phyloP scores from a whole-genome alignment of 2,329 filamentous ascomycete species.

The Chaetoscypha palmicola region DNA sequence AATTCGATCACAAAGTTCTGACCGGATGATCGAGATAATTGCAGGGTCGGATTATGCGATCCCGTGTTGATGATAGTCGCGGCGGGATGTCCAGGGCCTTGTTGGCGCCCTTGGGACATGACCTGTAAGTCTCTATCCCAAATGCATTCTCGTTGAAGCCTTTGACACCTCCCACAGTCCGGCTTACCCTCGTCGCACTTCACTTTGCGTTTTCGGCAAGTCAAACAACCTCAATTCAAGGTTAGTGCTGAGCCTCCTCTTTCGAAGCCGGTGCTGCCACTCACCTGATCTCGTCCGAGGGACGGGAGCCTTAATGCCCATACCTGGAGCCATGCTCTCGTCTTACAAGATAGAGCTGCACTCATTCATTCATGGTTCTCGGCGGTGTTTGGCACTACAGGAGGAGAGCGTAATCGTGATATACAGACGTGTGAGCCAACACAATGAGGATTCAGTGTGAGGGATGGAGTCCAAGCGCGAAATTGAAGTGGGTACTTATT shows the following conservation, averaged over 20 bases:
- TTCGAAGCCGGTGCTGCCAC: not conserved
- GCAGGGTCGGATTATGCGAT: constrained; percentile 5
- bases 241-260: not conserved
- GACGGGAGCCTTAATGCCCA: constrained; percentile 28
- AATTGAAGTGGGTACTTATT: too few relatives aligned
- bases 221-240: constrained; percentile 51
- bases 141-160: constrained; percentile 25
- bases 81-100: not conserved
- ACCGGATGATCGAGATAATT: constrained; percentile 14
- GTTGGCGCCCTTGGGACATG: constrained; percentile 12
- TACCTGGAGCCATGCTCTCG: constrained; percentile 24
- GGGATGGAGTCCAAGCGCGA: too few relatives aligned
- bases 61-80: constrained; percentile 4
- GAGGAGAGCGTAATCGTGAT: too few relatives aligned
- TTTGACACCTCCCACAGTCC: constrained; percentile 42
- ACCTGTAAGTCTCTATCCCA: constrained; percentile 26
- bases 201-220: constrained; percentile 62
- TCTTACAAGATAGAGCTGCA: too few relatives aligned
- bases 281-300: constrained; percentile 27
- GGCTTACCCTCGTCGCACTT: constrained; percentile 65
- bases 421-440: too few relatives aligned
- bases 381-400: too few relatives aligned
- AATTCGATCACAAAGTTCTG: constrained; percentile 29
- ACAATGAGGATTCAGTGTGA: too few relatives aligned
- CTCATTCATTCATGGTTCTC: too few relatives aligned